Base-by-base conservation (phyloP, 192 early-diverging fungal genomes). In the Coemansia sp. region DNA sequence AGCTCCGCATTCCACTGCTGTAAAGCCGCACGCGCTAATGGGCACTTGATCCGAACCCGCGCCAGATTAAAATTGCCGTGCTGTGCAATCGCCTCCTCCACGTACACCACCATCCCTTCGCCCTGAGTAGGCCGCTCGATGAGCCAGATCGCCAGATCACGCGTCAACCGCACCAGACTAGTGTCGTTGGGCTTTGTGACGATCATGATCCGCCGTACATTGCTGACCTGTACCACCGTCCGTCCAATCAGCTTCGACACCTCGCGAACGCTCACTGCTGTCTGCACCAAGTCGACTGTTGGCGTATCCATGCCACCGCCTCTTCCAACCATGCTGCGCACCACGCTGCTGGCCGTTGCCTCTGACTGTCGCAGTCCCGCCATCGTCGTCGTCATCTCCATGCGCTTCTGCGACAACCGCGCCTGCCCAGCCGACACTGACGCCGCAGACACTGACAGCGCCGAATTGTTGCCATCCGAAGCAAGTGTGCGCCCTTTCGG, bases 1-100 rank as follows among this genome's bases (percentile, higher is more conserved):
- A 94, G 74, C 65, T 91, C 87, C 0, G 84, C 71, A 7, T 82
- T 91, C 94, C 93, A 95, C 58, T 87, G 88, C 53, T 81, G 76
- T 26, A 92, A 63, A 43, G 83, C 77, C 3, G 85, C 81, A 8
- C 67, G 58, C 11, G 72, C 58, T 2, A 57, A 64, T 26, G 74
- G 82, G 46, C 68, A 65, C 60, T 67, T 81, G 48, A 66, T 62
- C 32, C 71, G 61, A 32, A 85, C 59, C 12, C 76, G 74, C 44
- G 73, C 58, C 55, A 84, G 77, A 38, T 79, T 78, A 59, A 91
- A 91, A 32, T 76, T 76, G 53, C 81, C 71, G 11, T 81, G 76
- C 36, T 67, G 58, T 53, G 86, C 83, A 6, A 92, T 59, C 34
- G 76, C 75, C 53, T 87, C 83, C 29, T 92, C 88, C 4, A 92